Evolutionary conservation across 2,329 filamentous ascomycete species (phyloP), one percentile per base, ranked within the genome.

Genomic region (Penicillium sp.): DNA sequence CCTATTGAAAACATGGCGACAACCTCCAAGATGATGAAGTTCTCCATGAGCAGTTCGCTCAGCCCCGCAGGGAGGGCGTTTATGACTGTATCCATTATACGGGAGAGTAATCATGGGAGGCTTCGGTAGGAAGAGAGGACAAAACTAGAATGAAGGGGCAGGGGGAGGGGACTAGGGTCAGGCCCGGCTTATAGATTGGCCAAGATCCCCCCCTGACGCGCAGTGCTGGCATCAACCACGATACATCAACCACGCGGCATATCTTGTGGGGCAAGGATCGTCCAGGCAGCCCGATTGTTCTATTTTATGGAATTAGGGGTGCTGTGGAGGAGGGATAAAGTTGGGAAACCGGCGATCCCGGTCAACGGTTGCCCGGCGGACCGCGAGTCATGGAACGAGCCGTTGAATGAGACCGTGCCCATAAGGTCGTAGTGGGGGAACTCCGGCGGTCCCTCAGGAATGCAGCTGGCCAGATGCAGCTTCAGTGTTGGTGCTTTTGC

Each of bases 1-100:
- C 55, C 51, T 18, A 60, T 56, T 7, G 57, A 33, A 31, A 60
- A 60, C 52, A 59, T 56, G 22, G 50, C 43, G 7, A 60, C 31
- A 4, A 56, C 40, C 37, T 58, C 18, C 15, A 57, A 5, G 11
- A 56, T 42, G 9, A n/a, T 3, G 4, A 57, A 31, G 41, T 61
- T 57, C 14, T 51, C 18, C 23, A 51, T 33, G 11, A 61, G 14
- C 2, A 57, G 33, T 2, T 31, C 11, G 6, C 44, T 49, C 22
- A 54, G 20, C 4, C 55, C 41, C n/a, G 51, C 22, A n/a, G 54
- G 52, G 2, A 59, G 25, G 31, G 14, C 53, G 14, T 8, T 48
- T 41, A 57, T 23, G 5, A 37, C 6, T 6, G 26, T 44, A n/a
- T 53, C 54, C 59, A 61, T 61, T 47, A n/a, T 48, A 33, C 8